phyloP scores from a whole-genome alignment of 140 eudicot genomes.

The Erigeron philadelphicus region DNA sequence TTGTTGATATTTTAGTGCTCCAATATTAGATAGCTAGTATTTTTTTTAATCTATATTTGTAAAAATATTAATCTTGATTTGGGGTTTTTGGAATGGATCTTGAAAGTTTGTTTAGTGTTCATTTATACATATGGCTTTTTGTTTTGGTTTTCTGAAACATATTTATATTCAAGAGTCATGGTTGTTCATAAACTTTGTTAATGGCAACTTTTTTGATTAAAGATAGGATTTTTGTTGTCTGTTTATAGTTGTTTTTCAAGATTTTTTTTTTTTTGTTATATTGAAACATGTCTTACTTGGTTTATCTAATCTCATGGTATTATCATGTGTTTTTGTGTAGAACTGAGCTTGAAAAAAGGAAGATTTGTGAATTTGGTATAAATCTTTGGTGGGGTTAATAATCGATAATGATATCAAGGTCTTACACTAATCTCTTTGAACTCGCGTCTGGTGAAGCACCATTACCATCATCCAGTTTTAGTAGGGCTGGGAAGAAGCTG shows the following conservation, averaged over 20 bases:
- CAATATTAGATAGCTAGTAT: conserved; percentile 2
- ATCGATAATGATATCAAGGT: conserved; percentile 66
- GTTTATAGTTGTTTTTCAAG: conserved; percentile 6
- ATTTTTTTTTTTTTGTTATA: neutral
- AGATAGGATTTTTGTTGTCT: neutral
- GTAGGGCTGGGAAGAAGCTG: conserved; percentile 53
- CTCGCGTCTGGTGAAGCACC: conserved; percentile 76
- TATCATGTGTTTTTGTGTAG: conserved; percentile 25
- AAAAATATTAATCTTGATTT: conserved; percentile 21
- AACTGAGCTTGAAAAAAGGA: conserved; percentile 21
- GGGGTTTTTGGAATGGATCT: conserved; percentile 14
- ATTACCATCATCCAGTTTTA: conserved; percentile 39
- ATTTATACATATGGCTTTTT: neutral
- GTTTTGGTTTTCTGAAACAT: neutral
- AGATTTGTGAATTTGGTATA: conserved; percentile 17
- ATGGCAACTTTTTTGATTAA: neutral
- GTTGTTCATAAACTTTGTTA: conserved; percentile 7
- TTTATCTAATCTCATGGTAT: conserved; percentile 15
- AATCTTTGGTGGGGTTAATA: neutral
- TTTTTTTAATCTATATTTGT: neutral
- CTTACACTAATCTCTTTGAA: conserved; percentile 80
- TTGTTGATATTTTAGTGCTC: neutral
- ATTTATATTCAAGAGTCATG: conserved; percentile 13
- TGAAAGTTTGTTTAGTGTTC: conserved; percentile 2
- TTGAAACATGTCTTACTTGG: conserved; percentile 13